Evolutionary conservation across 1,284 basidiomycete genomes (phyloP).

Genomic region (Clitocybe nebularis): DNA sequence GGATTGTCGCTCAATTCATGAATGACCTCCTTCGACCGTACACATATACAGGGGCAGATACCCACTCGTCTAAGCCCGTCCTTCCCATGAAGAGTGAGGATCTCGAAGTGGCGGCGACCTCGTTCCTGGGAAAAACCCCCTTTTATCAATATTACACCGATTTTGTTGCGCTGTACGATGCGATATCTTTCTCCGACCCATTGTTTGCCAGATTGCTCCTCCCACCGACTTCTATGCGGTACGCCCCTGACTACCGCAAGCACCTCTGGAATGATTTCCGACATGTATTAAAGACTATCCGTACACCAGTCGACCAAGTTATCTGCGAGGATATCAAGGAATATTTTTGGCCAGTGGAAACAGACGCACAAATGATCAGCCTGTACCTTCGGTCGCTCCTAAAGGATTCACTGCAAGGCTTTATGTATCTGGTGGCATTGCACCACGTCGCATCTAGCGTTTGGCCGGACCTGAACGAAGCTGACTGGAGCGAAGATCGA

Average conservation of each 20-base stretch:
- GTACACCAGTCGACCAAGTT: slow-evolving; percentile 42
- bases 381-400: slow-evolving; percentile 53
- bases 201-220: slow-evolving; percentile 78
- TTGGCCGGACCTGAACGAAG: slow-evolving; percentile 57
- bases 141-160: slow-evolving; percentile 97
- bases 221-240: slow-evolving; percentile 71
- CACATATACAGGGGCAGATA: slow-evolving; percentile 28
- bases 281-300: slow-evolving; percentile 56
- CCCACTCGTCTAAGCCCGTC: slow-evolving; percentile 16
- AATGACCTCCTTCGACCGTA: slow-evolving; percentile 55
- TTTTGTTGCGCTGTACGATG: slow-evolving; percentile 84
- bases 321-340: slow-evolving; percentile 48
- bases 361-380: slow-evolving; percentile 60
- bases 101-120: slow-evolving; percentile 57
- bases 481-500: slow-evolving; percentile 32
- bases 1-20: slow-evolving; percentile 57
- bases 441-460: slow-evolving; percentile 79
- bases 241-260: slow-evolving; percentile 80
- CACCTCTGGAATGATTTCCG: slow-evolving; percentile 81
- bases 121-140: slow-evolving; percentile 70
- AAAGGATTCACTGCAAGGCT: slow-evolving; percentile 47
- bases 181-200: slow-evolving; percentile 84
- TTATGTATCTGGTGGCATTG: slow-evolving; percentile 68
- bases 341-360: slow-evolving; percentile 74
- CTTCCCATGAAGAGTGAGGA: slow-evolving; percentile 21